Conservation (phyloP, 2,329 filamentous ascomycete species). For the Aspergillus proliferans region DNA sequence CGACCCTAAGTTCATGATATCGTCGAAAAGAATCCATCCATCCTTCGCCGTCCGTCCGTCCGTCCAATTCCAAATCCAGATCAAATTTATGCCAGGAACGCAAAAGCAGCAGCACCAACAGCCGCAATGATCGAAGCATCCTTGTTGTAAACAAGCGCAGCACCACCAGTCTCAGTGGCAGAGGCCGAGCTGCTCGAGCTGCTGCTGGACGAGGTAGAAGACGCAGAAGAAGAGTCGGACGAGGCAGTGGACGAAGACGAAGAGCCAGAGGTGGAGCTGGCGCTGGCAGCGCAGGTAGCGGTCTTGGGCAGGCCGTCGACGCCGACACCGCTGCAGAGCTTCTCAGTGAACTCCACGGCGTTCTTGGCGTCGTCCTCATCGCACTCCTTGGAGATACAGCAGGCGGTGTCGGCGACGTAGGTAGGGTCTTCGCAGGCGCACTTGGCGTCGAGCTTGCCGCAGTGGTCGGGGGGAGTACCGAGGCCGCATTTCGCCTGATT, state of each 20-base stretch:
- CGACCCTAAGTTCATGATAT: too few species aligned
- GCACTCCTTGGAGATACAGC: constrained; percentile 46
- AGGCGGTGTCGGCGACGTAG: constrained; percentile 46
- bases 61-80: too few species aligned
- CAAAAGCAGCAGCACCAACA: constrained; percentile 25
- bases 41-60: too few species aligned
- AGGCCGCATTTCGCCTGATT: constrained; percentile 35
- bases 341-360: constrained; percentile 29
- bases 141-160: constrained; percentile 15
- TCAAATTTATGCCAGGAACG: constrained; percentile 19
- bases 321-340: constrained; percentile 34
- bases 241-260: constrained; percentile 4
- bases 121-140: constrained; percentile 24
- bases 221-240: not conserved
- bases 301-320: constrained; percentile 29
- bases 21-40: too few species aligned
- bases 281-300: constrained; percentile 20
- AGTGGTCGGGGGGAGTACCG: constrained; percentile 35
- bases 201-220: constrained; percentile 5
- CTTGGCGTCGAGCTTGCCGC: constrained; percentile 34
- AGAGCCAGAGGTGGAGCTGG: constrained; percentile 8
- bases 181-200: constrained; percentile 17
- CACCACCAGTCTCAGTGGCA: constrained; percentile 16
- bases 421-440: constrained; percentile 45
- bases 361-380: not conserved